These are phyloP conservation scores for Benincasa hispida DNA, from an alignment of 306 rosid species.

Conservation along the genomic window DNA sequence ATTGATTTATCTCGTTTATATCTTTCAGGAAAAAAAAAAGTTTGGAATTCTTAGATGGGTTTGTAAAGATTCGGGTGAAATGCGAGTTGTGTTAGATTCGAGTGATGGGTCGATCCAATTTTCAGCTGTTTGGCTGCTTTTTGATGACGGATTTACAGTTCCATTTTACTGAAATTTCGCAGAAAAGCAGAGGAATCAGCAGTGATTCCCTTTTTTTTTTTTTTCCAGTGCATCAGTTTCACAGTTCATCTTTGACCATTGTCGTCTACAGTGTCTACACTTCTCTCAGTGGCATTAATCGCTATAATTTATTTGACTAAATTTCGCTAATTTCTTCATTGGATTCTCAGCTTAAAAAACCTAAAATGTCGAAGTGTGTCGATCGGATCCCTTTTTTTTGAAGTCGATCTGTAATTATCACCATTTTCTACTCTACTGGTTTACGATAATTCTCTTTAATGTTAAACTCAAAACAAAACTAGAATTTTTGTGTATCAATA, in stretches of 20 bases:
- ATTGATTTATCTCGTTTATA: not conserved
- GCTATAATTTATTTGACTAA: not conserved
- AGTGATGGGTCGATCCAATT: not conserved
- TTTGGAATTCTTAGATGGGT: not conserved
- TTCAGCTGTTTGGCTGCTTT: not conserved
- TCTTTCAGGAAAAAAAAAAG: not conserved
- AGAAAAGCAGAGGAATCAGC: slow-evolving; percentile 3
- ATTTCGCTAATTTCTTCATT: not conserved
- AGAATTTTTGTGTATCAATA: not conserved
- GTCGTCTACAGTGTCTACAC: not conserved
- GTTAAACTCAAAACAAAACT: too few relatives aligned
- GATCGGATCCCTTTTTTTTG: not conserved
- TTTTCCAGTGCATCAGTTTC: not conserved
- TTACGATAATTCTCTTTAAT: not conserved
- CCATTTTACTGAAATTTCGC: slow-evolving; percentile 1
- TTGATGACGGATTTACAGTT: not conserved
- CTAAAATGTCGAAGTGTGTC: not conserved
- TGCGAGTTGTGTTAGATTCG: not conserved
- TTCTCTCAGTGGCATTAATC: not conserved
- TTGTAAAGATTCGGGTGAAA: not conserved
- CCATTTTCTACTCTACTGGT: not conserved
- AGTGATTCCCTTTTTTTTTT: not conserved
- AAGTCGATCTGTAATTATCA: not conserved
- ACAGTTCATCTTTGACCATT: not conserved
- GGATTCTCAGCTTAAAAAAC: not conserved